Percentiles rank a stretch among this genome's conserved stretches.
These are phyloP conservation scores for Boletus hoseneyae DNA, from an alignment of 1,284 basidiomycete genomes.

Conservation along the genomic window DNA sequence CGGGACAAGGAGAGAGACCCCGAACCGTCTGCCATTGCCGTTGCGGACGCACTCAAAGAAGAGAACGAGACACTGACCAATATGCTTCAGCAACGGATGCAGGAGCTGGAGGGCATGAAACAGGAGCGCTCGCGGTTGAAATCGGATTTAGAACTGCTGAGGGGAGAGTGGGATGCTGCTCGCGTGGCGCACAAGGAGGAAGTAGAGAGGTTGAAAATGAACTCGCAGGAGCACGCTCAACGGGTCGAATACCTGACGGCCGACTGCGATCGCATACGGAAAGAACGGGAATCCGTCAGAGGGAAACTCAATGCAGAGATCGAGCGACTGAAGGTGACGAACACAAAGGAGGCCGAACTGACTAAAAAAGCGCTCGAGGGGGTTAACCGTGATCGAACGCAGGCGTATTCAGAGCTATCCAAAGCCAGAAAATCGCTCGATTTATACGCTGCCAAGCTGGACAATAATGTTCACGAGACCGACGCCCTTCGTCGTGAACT, in stretches of 20 bases:
- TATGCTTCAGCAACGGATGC: conserved; percentile 16
- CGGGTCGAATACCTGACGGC: conserved; percentile 21
- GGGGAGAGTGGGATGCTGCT: conserved; percentile 12
- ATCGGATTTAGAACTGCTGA: conserved; percentile 10
- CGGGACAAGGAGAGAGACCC: conserved; percentile 18
- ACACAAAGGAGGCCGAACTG: conserved; percentile 22
- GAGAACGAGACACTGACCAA: conserved; percentile 25
- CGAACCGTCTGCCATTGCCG: background rate
- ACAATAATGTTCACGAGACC: conserved; percentile 18
- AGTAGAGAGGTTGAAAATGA: conserved; percentile 10
- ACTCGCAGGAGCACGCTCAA: conserved; percentile 22
- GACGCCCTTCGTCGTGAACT: conserved; percentile 21
- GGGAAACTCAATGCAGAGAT: conserved; percentile 20
- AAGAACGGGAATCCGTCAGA: conserved; percentile 22
- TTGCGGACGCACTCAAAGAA: conserved; percentile 21
- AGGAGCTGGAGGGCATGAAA: conserved; percentile 15
- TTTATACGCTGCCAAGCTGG: conserved; percentile 16
- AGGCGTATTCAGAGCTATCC: conserved; percentile 23
- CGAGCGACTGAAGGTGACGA: conserved; percentile 21
- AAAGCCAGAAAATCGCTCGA: conserved; percentile 25
- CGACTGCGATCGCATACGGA: conserved; percentile 29
- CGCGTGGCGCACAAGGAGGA: conserved; percentile 16
- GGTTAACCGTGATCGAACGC: conserved; percentile 21
- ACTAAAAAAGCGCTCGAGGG: conserved; percentile 23
- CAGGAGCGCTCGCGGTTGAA: conserved; percentile 7